phyloP scores from a whole-genome alignment of 768 basidiomycete species.

The Pisolithus tinctorius region DNA sequence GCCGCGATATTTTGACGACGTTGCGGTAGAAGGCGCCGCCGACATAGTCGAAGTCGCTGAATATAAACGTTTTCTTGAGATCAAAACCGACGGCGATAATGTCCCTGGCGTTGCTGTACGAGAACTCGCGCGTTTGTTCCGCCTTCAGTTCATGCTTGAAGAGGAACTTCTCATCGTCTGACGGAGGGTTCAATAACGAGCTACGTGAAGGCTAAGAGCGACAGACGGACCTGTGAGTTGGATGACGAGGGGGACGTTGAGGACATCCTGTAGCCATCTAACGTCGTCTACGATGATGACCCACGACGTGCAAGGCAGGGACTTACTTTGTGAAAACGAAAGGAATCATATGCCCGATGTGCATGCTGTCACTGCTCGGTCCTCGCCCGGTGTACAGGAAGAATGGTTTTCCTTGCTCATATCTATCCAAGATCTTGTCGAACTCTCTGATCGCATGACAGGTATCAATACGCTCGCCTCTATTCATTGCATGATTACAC shows the following conservation, averaged over 20 bases:
- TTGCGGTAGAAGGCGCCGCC: conserved; percentile 94
- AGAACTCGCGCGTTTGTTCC: conserved; percentile 79
- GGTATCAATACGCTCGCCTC: background rate
- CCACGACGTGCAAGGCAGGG: background rate
- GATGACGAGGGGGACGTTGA: conserved; percentile 88
- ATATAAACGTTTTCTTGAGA: conserved; percentile 91
- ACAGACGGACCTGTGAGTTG: conserved; percentile 77
- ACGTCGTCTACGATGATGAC: background rate
- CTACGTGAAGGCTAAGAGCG: background rate
- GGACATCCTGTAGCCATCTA: conserved; percentile 96
- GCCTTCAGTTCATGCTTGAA: conserved; percentile 93
- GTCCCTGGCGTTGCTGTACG: conserved; percentile 84
- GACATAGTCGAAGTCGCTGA: conserved; percentile 85
- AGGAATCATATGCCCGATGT: conserved; percentile 95
- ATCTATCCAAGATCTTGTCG: conserved; percentile 88
- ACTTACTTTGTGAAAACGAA: conserved; percentile 94
- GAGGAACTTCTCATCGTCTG: conserved; percentile 98
- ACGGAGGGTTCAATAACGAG: background rate
- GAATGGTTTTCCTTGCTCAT: conserved; percentile 95
- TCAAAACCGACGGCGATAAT: conserved; percentile 97
- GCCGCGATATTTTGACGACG: conserved; percentile 85
- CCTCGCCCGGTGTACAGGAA: conserved; percentile 97
- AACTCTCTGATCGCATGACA: conserved; percentile 60
- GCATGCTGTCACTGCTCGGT: conserved; percentile 94
- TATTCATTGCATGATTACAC: background rate